Conservation (phyloP, 345 rosid genomes). For the Brassica juncea region DNA sequence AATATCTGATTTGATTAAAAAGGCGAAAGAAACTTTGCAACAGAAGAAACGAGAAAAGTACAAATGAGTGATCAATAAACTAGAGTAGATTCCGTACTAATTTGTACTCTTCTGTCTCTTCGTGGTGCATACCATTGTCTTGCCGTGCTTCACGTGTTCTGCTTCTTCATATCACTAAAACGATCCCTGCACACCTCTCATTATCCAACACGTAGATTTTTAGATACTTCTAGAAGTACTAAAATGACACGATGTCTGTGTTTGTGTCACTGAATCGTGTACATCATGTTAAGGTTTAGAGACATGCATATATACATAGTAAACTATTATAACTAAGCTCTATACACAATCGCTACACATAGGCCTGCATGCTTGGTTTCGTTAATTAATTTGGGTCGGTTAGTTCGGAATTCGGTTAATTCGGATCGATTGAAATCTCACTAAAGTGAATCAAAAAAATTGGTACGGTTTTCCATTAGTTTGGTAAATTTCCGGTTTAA, state of each 20-base stretch:
- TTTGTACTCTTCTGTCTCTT: constrained; percentile 17
- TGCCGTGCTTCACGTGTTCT: constrained; percentile 31
- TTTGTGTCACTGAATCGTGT: constrained; percentile 13
- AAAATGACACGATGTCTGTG: constrained; percentile 8
- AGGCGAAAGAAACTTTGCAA: neutral
- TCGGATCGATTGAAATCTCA: too few species aligned
- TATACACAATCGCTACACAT: neutral
- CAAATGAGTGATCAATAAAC: neutral
- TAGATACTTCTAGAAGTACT: constrained; percentile 4
- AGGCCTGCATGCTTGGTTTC: too few species aligned
- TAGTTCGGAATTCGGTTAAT: too few species aligned
- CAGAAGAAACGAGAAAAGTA: neutral
- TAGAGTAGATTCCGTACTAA: constrained; percentile 32
- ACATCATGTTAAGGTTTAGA: neutral
- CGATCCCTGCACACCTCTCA: constrained; percentile 23
- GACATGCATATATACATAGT: neutral
- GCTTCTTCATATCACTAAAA: constrained; percentile 21
- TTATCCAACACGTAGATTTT: constrained; percentile 10
- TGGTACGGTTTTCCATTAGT: too few species aligned
- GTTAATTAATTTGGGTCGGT: too few species aligned
- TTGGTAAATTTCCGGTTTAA: too few species aligned
- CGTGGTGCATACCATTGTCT: neutral
- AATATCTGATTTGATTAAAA: neutral
- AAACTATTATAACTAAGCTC: neutral
- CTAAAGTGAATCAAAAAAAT: too few species aligned